Conservation (phyloP, 2,329 filamentous ascomycete genomes). For the Xylaria hypoxylon region DNA sequence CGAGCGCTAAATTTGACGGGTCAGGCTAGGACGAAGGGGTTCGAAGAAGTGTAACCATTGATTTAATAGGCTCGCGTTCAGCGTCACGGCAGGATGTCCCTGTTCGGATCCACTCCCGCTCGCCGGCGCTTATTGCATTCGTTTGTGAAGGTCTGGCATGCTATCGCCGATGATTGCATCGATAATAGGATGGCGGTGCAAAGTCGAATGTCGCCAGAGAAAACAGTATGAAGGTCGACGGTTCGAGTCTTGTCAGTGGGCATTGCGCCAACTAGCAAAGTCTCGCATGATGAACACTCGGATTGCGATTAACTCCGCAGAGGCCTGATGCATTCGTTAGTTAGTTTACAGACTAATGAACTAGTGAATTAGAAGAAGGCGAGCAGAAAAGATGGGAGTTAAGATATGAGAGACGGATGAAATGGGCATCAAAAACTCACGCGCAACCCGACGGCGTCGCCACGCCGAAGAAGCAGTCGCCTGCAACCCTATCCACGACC, state of each 20-base stretch:
- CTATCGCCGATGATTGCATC: background rate
- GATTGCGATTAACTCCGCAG: constrained; percentile 13
- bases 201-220: background rate
- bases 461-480: constrained; percentile 68
- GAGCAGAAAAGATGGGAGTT: background rate
- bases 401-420: background rate
- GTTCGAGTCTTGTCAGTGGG: background rate
- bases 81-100: background rate
- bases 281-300: background rate
- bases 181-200: no score
- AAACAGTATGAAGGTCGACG: background rate
- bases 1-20: background rate
- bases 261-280: background rate
- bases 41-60: background rate
- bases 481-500: constrained; percentile 59
- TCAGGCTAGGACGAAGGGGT: background rate
- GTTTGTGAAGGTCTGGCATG: background rate
- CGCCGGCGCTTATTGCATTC: background rate
- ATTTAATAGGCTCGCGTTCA: background rate
- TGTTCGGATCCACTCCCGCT: background rate
- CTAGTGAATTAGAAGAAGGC: background rate
- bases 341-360: background rate
- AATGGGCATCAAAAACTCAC: constrained; percentile 53
- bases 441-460: constrained; percentile 68
- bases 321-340: constrained; percentile 23